Percentiles rank a stretch among this genome's conserved stretches.
phyloP scores from a whole-genome alignment of 1,139 yeast species.

The Candida buenavistaensis region DNA sequence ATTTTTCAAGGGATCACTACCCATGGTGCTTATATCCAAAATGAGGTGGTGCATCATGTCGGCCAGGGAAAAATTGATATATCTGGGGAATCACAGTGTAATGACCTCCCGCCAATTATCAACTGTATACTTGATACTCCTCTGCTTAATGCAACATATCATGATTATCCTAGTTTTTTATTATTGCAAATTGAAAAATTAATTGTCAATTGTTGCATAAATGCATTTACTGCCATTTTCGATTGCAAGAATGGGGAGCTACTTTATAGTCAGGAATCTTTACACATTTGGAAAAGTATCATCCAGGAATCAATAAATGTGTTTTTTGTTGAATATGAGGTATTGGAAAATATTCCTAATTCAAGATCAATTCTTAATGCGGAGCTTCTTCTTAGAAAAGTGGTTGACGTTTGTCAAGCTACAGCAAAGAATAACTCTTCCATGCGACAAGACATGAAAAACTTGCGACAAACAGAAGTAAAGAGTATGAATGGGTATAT shows the following conservation, averaged over 20 bases:
- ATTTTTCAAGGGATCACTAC: conserved; percentile 74
- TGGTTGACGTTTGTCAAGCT: conserved; percentile 44
- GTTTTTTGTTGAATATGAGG: conserved; percentile 37
- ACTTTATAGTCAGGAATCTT: conserved; percentile 33
- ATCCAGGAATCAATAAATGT: conserved; percentile 49
- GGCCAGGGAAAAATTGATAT: conserved; percentile 64
- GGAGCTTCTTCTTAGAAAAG: conserved; percentile 46
- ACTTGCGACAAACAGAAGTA: conserved; percentile 67
- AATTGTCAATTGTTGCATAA: conserved; percentile 71
- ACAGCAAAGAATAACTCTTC: conserved; percentile 71
- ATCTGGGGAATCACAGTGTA: conserved; percentile 21
- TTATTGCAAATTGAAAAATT: conserved; percentile 74
- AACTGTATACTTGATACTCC: conserved; percentile 29
- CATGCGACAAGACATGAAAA: conserved; percentile 80
- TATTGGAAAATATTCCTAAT: conserved; percentile 31
- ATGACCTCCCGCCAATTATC: conserved; percentile 30
- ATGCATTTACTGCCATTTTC: conserved; percentile 68
- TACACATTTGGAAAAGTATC: conserved; percentile 35
- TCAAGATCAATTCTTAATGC: conserved; percentile 38
- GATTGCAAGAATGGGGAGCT: conserved; percentile 76
- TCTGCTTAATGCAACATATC: conserved; percentile 41
- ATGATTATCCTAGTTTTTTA: conserved; percentile 55
- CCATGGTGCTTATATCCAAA: conserved; percentile 67
- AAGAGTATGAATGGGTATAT: conserved; percentile 79
- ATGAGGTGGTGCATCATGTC: conserved; percentile 59